phyloP scores from a whole-genome alignment of 495 filamentous ascomycete genomes.

The Neurospora sp. region DNA sequence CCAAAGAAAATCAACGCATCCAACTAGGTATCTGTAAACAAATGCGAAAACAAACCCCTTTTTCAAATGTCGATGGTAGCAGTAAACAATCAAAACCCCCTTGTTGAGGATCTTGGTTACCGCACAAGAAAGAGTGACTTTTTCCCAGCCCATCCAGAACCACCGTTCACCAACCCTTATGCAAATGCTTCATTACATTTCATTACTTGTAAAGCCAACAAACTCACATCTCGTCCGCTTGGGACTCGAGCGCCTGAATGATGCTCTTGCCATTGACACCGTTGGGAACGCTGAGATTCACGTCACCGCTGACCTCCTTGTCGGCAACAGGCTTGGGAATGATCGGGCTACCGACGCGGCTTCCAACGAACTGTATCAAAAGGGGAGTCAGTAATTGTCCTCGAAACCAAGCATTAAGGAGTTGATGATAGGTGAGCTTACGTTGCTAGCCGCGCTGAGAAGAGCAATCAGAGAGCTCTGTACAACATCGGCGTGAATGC shows the following conservation, averaged over 20 bases:
- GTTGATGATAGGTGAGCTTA: conserved; percentile 36
- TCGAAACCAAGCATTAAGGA: background rate
- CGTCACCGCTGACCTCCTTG: conserved; percentile 23
- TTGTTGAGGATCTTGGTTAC: background rate
- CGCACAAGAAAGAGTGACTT: background rate
- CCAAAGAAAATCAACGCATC: background rate
- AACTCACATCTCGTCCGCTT: conserved; percentile 38
- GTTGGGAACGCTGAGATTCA: conserved; percentile 22
- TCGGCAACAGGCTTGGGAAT: conserved; percentile 32
- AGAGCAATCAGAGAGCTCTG: conserved; percentile 87
- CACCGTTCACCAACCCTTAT: background rate
- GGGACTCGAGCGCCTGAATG: conserved; percentile 33
- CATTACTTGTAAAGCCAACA: conserved; percentile 19
- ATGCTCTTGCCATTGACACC: conserved; percentile 20
- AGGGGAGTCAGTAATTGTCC: conserved; percentile 3
- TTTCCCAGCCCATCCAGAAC: background rate
- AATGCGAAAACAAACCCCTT: background rate
- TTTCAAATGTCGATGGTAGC: conserved; percentile 2
- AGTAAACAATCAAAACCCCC: background rate
- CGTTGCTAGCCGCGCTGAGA: conserved; percentile 77
- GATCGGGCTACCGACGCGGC: conserved; percentile 44
- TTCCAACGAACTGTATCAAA: conserved; percentile 44
- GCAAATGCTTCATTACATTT: background rate
- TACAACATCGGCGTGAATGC: conserved; percentile 89
- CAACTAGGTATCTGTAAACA: background rate